Evolutionary conservation across 345 rosid species (phyloP).

Genomic region (Excoecaria cochinchinensis): DNA sequence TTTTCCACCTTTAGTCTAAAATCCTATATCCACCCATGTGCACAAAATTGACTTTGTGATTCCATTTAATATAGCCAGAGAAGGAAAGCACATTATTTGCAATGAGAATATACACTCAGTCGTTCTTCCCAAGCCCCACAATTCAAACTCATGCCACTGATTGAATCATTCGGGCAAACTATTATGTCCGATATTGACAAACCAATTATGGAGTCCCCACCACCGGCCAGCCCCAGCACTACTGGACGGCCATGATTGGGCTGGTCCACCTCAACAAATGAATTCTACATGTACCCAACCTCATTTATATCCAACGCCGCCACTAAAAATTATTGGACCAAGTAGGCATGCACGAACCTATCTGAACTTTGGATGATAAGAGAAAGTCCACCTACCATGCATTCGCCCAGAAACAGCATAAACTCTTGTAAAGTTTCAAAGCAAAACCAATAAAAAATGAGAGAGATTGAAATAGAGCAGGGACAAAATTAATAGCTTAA

Average conservation of each 20-base stretch:
- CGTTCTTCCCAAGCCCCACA: background rate
- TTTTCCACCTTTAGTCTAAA: no score
- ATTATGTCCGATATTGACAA: background rate
- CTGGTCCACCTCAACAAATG: background rate
- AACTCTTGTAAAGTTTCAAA: background rate
- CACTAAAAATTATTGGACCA: background rate
- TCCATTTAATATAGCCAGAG: no score
- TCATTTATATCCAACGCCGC: background rate
- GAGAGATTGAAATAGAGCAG: background rate
- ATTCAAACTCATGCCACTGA: background rate
- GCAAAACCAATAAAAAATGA: slow-evolving; percentile 13
- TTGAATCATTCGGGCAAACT: background rate
- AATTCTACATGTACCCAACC: background rate
- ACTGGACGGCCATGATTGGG: background rate
- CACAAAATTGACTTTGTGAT: no score
- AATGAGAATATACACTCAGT: no score
- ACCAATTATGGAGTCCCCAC: background rate
- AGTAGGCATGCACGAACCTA: background rate
- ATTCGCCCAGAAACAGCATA: background rate
- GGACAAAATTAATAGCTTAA: slow-evolving; percentile 9
- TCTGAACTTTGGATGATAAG: background rate
- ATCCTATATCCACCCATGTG: no score
- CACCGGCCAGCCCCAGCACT: background rate
- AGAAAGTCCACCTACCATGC: background rate
- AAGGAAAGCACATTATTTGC: no score